Evolutionary conservation across 31 red algal species (phyloP).

Genomic region (Bonnemaisonia californica): DNA sequence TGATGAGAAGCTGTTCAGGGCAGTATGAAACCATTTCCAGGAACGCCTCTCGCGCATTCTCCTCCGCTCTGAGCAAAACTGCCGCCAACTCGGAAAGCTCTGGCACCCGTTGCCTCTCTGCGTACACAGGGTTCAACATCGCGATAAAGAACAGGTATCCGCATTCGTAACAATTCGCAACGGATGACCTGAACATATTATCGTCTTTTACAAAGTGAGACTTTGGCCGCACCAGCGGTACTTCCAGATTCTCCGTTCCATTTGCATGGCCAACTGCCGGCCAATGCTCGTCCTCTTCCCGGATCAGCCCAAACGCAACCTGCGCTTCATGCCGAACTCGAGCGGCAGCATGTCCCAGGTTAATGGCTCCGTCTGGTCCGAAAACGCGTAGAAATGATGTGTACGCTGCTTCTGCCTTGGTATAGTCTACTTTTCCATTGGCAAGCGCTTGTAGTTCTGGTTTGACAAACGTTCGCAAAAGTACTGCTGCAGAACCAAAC

Average conservation of each 20-base stretch:
- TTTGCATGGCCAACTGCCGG: neutral
- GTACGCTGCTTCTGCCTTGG: conserved; percentile 42
- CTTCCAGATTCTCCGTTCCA: neutral
- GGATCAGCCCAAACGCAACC: conserved; percentile 53
- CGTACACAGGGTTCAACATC: conserved; percentile 64
- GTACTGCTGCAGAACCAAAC: conserved; percentile 55
- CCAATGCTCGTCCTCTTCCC: conserved; percentile 13
- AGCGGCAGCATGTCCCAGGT: conserved; percentile 47
- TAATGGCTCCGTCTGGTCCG: conserved; percentile 48
- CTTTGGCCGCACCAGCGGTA: conserved; percentile 29
- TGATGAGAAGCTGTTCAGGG: conserved; percentile 48
- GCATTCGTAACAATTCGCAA: conserved; percentile 52
- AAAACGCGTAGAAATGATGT: conserved; percentile 50
- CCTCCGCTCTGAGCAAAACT: conserved; percentile 42
- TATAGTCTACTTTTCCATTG: conserved; percentile 38
- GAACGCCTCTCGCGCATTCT: conserved; percentile 53
- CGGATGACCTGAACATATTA: conserved; percentile 50
- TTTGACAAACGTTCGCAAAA: conserved; percentile 54
- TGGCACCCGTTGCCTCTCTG: conserved; percentile 26
- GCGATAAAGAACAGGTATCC: conserved; percentile 65
- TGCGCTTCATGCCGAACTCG: conserved; percentile 62
- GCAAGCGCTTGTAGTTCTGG: conserved; percentile 8
- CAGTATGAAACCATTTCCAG: conserved; percentile 51
- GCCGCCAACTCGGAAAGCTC: conserved; percentile 51
- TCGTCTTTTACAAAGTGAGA: conserved; percentile 45